Evolutionary conservation across 208 protist species (phyloP), one percentile per base, ranked within the genome.

Genomic region (Acanthamoeba castellanii): DNA sequence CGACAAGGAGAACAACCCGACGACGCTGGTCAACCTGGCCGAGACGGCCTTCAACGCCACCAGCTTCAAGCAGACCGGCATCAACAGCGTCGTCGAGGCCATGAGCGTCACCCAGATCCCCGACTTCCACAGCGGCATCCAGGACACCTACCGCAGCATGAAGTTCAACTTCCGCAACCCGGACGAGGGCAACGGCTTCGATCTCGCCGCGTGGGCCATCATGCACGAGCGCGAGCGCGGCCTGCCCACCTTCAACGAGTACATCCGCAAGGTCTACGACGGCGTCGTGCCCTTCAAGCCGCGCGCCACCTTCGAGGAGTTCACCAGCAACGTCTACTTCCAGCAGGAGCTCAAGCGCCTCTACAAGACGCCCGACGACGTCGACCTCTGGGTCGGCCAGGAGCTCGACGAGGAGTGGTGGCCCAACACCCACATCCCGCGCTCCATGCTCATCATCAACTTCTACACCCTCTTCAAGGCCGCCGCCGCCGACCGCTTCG

Each of bases 381-480:
- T 85, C 76, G 76, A 85, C 47, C 76, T 85, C 27, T 85, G 76
- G 76, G 76, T 85, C 45, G 76, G 76, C 34, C 45, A 59, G 37
- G 27, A 59, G 45, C 45, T 59, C 76, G 76, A 85, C 37, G 76
- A 85, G 45, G 27, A 85, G 68, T 76, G 68, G 68, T 76, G 68
- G 68, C 68, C 68, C 34, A 7, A 76, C 30, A 76, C 68, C 68
- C 68, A 76, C 68, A 76, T 76, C 68, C 68, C 68, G 68, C 68
- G 68, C 68, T 76, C 68, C 68, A 76, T 76, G 68, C 68, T 76
- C 68, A 42, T 76, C 68, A 76, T 76, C 68, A 76, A 76, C 68
- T 76, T 76, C 68, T 76, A 76, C 68, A 76, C 68, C n/a, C 68
- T 76, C 68, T 76, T 76, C 68, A 76, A 76, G 68, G 68, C 68